These are phyloP conservation scores for Oryza nivara DNA, from an alignment of 176 grass and related monocot genomes.

Conservation along the genomic window DNA sequence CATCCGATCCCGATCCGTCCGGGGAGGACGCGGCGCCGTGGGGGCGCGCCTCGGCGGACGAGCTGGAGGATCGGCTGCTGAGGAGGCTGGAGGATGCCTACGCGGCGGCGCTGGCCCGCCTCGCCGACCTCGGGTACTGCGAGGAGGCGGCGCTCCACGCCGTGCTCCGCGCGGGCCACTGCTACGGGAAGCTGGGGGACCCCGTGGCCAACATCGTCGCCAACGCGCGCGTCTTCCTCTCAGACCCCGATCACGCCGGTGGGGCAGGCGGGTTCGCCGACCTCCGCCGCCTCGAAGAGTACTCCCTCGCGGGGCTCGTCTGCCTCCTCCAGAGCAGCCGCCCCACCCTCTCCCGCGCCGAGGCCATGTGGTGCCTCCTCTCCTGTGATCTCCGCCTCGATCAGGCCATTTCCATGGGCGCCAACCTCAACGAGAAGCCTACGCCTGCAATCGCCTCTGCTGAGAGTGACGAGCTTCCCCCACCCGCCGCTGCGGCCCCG, in stretches of 20 bases:
- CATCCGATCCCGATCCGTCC: conserved; percentile 54
- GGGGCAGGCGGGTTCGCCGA: conserved; percentile 63
- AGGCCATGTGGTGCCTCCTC: conserved; percentile 98
- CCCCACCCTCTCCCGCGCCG: conserved; percentile 66
- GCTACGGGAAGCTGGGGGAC: conserved; percentile 68
- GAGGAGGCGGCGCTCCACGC: conserved; percentile 76
- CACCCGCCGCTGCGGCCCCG: neutral
- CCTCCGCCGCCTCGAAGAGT: conserved; percentile 83
- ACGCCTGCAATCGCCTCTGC: neutral
- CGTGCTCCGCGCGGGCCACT: conserved; percentile 78
- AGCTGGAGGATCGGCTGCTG: conserved; percentile 80
- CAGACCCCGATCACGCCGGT: conserved; percentile 38
- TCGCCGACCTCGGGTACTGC: conserved; percentile 61
- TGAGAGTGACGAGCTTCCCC: neutral
- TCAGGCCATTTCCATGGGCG: conserved; percentile 59
- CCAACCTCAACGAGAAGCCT: conserved; percentile 31
- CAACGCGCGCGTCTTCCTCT: conserved; percentile 65
- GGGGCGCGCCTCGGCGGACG: conserved; percentile 59
- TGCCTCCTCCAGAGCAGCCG: conserved; percentile 81
- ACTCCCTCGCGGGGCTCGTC: conserved; percentile 84
- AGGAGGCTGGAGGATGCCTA: conserved; percentile 80
- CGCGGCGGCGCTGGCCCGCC: conserved; percentile 67
- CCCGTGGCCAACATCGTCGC: conserved; percentile 82
- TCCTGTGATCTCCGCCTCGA: conserved; percentile 79
- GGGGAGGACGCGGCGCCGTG: conserved; percentile 46